Evolutionary conservation across 2,329 filamentous ascomycete species (phyloP), one percentile per base, ranked within the genome.

Genomic region (Aspergillus spinulosporus): DNA sequence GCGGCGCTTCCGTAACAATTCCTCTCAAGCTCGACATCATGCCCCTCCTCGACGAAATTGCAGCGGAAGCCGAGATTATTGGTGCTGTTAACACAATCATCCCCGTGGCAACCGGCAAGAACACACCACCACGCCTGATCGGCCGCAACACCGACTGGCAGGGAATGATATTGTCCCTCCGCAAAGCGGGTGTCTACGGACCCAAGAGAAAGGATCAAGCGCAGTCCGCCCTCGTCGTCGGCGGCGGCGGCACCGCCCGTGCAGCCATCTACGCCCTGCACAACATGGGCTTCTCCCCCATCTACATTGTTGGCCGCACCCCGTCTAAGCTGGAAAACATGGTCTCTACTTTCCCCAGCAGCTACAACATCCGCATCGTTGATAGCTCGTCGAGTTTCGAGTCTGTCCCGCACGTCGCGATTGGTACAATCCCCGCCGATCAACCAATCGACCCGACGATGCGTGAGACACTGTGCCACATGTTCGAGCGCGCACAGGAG

Each of bases 91-190:
- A 99, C 77, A 99, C 94, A 14, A 88, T 99, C 66, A 84, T 96
- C 29, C 87, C 89, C 0, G 69, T 84, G 2, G 67, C 64, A 5
- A 77, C 72, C 2, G 78, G 76, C 3, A 73, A 78, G 53, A 74
- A 74, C 48, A 63, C 74, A 64, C 63, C 77, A 61, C 43, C 64
- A 8, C 82, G 79, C 3, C 83, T 97, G 2, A 73, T 89, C 12
- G 94, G 94, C 43, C 89, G 92, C 71, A 99, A 99, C 74, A 99
- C 94, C 9, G 94, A 99, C 77, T 99, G 92, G 88, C 83, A 86
- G 67, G 94, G 94, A 60, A 99, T 99, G 86, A 85, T 89, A 2
- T 84, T 88, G 64, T 87, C 90, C 3, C 82, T 99, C 15, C 84
- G 83, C 56, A 84, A 84, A 42, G 86, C 85, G 1, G 90, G 90